Conservation (phyloP, 139 green algal species). For the Raphidocelis subcapitata region DNA sequence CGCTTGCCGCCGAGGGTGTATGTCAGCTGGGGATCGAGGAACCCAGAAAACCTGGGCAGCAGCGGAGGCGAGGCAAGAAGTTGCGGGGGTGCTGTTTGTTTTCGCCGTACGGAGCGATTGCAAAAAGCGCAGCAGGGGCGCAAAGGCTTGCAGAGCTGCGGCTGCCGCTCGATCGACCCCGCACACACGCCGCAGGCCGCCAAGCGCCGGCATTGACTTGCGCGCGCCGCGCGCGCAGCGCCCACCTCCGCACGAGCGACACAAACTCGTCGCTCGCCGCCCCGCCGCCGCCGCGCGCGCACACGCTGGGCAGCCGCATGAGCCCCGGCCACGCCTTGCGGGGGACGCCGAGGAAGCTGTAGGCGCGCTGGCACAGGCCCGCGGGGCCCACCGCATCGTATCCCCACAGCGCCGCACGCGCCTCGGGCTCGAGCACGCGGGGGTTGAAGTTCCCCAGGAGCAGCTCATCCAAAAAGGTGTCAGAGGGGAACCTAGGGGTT, state of each 20-base stretch:
- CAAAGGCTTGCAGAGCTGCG: background rate
- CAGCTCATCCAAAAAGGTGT: background rate
- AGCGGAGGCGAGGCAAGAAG: background rate
- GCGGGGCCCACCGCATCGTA: constrained; percentile 50
- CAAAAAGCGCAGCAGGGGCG: background rate
- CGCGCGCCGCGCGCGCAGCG: background rate
- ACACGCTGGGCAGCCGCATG: constrained; percentile 39
- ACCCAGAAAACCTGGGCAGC: constrained; percentile 26
- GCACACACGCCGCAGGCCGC: background rate
- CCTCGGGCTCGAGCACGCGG: background rate
- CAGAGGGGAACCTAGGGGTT: background rate
- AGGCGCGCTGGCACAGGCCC: constrained; percentile 34
- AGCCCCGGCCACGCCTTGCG: constrained; percentile 30
- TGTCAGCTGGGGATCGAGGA: constrained; percentile 33
- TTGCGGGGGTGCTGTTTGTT: background rate
- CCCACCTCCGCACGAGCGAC: constrained; percentile 39
- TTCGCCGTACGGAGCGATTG: background rate
- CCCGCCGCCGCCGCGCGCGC: constrained; percentile 10
- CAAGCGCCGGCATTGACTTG: background rate
- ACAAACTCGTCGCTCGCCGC: constrained; percentile 35
- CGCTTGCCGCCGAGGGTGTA: constrained; percentile 10
- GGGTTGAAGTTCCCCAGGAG: background rate
- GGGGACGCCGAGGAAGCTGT: constrained; percentile 20
- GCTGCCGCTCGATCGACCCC: background rate
- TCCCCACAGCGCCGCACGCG: constrained; percentile 63